Evolutionary conservation across 345 rosid genomes (phyloP).

Genomic region (Mallotus nudiflorus): DNA sequence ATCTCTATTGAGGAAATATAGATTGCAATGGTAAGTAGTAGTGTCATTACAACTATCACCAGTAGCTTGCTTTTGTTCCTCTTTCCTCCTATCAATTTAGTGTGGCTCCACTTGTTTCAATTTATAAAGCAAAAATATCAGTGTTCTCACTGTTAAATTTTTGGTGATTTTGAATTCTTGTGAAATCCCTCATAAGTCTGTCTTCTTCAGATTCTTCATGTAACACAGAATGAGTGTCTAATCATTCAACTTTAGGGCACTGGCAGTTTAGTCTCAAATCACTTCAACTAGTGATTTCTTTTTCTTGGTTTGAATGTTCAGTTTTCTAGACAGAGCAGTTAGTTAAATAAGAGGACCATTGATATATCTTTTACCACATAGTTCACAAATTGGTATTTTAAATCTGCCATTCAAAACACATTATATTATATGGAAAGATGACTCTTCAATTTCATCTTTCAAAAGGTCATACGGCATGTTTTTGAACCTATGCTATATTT

Average conservation of each 20-base stretch:
- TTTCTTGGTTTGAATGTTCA: not conserved
- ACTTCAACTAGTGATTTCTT: not conserved
- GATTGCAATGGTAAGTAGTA: conserved; percentile 55
- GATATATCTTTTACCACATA: not conserved
- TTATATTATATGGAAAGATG: too few species aligned
- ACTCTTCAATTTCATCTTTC: not conserved
- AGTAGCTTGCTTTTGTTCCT: not conserved
- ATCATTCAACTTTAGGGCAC: not conserved
- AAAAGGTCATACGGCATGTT: not conserved
- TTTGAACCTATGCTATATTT: not conserved
- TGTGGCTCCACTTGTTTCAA: not conserved
- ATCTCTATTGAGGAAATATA: conserved; percentile 51
- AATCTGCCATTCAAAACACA: too few species aligned
- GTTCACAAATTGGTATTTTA: not conserved
- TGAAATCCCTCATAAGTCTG: too few species aligned
- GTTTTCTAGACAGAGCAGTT: not conserved
- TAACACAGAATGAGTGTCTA: not conserved
- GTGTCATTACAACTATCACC: not conserved
- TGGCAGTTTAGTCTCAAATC: not conserved
- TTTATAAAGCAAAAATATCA: not conserved
- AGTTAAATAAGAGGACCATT: not conserved
- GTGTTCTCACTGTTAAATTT: not conserved
- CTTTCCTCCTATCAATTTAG: not conserved
- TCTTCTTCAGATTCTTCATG: not conserved
- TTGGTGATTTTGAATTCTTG: too few species aligned